A percentile compares a stretch with the other conserved stretches of the same genome.
Conservation (phyloP, 805 yeast genomes). For the Candida incommunis region DNA sequence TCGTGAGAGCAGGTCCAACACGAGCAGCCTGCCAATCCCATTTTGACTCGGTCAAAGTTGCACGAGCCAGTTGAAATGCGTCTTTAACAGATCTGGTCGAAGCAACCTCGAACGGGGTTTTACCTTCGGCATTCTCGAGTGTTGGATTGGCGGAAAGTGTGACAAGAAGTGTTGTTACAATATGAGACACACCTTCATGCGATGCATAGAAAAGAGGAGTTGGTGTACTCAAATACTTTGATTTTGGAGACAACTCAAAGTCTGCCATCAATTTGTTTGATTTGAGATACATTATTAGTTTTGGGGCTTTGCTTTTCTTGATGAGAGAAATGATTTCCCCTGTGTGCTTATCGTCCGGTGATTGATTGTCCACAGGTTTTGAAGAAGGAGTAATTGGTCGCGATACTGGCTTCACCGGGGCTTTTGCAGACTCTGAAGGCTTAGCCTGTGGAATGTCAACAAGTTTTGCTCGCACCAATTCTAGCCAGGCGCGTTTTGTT, state of each 20-base stretch:
- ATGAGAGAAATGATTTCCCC: constrained; percentile 43
- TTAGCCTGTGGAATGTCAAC: constrained; percentile 41
- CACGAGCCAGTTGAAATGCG: constrained; percentile 57
- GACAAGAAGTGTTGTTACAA: constrained; percentile 45
- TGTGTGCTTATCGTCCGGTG: constrained; percentile 32
- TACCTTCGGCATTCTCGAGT: constrained; percentile 35
- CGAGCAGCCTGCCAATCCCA: constrained; percentile 59
- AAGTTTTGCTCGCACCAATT: constrained; percentile 45
- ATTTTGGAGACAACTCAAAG: constrained; percentile 39
- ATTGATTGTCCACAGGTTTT: constrained; percentile 6
- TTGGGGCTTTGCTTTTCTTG: constrained; percentile 66
- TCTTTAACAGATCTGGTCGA: constrained; percentile 25
- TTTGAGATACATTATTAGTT: constrained; percentile 45
- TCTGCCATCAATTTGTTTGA: constrained; percentile 42
- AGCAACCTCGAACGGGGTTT: constrained; percentile 57
- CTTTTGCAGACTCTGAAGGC: constrained; percentile 12
- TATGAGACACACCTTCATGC: constrained; percentile 46
- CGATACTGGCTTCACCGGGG: constrained; percentile 12
- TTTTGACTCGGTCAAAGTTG: constrained; percentile 48
- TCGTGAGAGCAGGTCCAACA: constrained; percentile 40
- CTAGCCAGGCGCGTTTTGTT: constrained; percentile 72
- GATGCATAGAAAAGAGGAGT: constrained; percentile 73
- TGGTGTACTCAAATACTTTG: constrained; percentile 42
- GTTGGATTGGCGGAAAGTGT: constrained; percentile 63
- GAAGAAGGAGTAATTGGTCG: constrained; percentile 9